A percentile compares a stretch with the other conserved stretches of the same genome.
phyloP scores from a whole-genome alignment of 2,329 filamentous ascomycete genomes.

The Cytospora piceicola region DNA sequence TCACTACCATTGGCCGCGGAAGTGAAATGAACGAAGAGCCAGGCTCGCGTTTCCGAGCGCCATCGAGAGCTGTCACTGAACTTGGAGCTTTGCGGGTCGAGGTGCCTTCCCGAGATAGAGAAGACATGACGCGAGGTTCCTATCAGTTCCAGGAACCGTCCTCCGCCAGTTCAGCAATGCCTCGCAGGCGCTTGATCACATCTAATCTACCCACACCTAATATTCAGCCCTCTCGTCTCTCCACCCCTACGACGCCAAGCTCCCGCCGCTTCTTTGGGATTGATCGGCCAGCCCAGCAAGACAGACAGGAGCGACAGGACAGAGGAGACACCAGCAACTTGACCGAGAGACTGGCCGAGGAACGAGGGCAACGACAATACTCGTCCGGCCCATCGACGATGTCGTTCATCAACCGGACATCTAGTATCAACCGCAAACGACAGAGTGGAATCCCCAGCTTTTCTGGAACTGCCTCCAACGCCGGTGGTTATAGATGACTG shows the following conservation, averaged over 20 bases:
- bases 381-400: slow-evolving; percentile 46
- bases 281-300: slow-evolving; percentile 47
- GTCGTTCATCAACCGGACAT: slow-evolving; percentile 47
- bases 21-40: slow-evolving; percentile 53
- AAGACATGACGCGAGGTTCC: slow-evolving; percentile 15
- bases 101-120: slow-evolving; percentile 36
- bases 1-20: slow-evolving; percentile 38
- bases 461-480: slow-evolving; percentile 45
- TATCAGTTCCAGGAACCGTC: slow-evolving; percentile 40
- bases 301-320: slow-evolving; percentile 37
- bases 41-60: slow-evolving; percentile 55
- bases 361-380: slow-evolving; percentile 49
- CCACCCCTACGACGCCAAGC: slow-evolving; percentile 44
- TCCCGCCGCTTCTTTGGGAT: slow-evolving; percentile 50
- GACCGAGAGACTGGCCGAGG: slow-evolving; percentile 45
- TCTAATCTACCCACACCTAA: slow-evolving; percentile 46
- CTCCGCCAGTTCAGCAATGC: slow-evolving; percentile 51
- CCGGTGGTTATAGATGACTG: slow-evolving; percentile 51
- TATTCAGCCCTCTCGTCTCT: slow-evolving; percentile 45
- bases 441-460: slow-evolving; percentile 47
- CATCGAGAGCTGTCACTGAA: slow-evolving; percentile 63
- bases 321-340: slow-evolving; percentile 40
- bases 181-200: slow-evolving; percentile 57
- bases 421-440: slow-evolving; percentile 51
- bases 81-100: slow-evolving; percentile 48